Conservation (phyloP, 345 rosid genomes). For the Acer saccharum region DNA sequence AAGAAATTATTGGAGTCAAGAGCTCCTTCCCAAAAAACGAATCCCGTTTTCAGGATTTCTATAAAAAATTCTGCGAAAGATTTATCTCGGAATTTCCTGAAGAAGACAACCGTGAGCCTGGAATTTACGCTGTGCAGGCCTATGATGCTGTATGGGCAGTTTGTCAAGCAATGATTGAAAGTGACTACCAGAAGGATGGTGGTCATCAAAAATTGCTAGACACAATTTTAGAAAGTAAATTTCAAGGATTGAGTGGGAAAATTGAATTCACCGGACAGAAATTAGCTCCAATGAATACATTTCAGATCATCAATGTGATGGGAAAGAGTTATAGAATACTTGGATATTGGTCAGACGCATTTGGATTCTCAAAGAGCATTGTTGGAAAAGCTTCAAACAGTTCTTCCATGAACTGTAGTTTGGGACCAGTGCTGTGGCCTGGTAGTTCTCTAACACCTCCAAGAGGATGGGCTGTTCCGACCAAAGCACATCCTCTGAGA, state of each 20-base stretch:
- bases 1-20: conserved; percentile 30
- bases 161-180: conserved; percentile 16
- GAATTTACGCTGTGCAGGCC: conserved; percentile 29
- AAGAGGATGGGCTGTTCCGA: conserved; percentile 5
- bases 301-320: conserved; percentile 24
- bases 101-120: conserved; percentile 24
- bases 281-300: background rate
- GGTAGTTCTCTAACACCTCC: background rate
- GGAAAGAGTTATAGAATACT: conserved; percentile 28
- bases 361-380: background rate
- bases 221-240: conserved; percentile 7
- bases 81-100: conserved; percentile 20
- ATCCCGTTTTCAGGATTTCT: background rate
- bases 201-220: background rate
- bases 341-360: conserved; percentile 21
- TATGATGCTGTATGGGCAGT: conserved; percentile 24
- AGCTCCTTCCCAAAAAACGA: conserved; percentile 8
- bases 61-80: conserved; percentile 10
- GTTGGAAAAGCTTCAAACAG: background rate
- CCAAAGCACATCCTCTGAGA: background rate
- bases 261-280: conserved; percentile 12
- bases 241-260: conserved; percentile 19
- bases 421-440: background rate
- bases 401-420: background rate
- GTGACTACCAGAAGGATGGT: background rate